Conservation (phyloP, 73 alveolate species). For the Paramecium caudatum region DNA sequence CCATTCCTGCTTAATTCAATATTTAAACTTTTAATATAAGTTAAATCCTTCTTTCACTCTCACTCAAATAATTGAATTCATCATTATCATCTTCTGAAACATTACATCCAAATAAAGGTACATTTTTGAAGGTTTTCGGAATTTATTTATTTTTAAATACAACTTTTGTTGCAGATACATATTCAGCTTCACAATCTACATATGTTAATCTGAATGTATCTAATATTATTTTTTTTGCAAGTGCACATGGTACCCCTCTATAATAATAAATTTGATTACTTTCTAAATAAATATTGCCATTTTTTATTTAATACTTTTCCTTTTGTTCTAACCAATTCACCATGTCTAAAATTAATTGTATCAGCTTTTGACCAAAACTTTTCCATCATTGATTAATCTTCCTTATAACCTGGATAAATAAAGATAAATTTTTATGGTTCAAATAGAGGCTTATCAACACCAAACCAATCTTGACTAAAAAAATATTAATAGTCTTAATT, state of each 20-base stretch:
- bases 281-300: conserved; percentile 77
- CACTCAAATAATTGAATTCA: conserved; percentile 59
- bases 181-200: conserved; percentile 67
- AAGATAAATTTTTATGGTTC: conserved; percentile 72
- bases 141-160: conserved; percentile 72
- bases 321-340: conserved; percentile 69
- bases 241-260: conserved; percentile 74
- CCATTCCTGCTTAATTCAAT: conserved; percentile 70
- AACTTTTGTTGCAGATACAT: conserved; percentile 63
- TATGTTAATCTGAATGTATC: conserved; percentile 71
- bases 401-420: conserved; percentile 70
- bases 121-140: conserved; percentile 65
- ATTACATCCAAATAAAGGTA: conserved; percentile 67
- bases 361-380: conserved; percentile 73
- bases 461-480: conserved; percentile 73
- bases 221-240: conserved; percentile 66
- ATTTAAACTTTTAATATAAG: conserved; percentile 46
- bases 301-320: conserved; percentile 67
- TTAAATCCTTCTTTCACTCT: conserved; percentile 59
- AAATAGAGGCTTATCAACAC: conserved; percentile 57
- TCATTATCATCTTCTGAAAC: conserved; percentile 53
- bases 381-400: conserved; percentile 65
- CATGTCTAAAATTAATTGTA: conserved; percentile 68
- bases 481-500: conserved; percentile 62
- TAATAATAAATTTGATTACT: conserved; percentile 31